Conservation (phyloP, 2,329 filamentous ascomycete species). For the Bipolaris cookei region DNA sequence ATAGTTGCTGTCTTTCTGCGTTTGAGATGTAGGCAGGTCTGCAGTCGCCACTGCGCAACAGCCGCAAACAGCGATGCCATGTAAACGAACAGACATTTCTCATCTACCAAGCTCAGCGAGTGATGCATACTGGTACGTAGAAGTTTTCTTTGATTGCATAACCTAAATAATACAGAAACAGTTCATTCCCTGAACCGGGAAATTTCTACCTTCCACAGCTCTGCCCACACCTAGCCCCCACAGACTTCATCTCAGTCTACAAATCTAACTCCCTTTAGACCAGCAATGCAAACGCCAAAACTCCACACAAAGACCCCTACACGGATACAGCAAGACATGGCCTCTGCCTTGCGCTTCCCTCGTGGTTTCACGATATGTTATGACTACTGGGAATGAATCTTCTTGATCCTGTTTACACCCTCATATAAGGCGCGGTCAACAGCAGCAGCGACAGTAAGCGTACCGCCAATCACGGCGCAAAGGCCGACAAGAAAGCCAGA, state of each 20-base stretch:
- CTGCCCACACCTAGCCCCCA: neutral
- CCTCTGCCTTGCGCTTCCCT: neutral
- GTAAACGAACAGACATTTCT: too few species aligned
- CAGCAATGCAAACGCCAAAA: constrained; percentile 6
- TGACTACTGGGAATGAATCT: constrained; percentile 70
- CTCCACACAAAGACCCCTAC: constrained; percentile 10
- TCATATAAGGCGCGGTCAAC: constrained; percentile 92
- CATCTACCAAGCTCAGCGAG: too few species aligned
- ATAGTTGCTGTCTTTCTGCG: too few species aligned
- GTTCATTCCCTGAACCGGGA: neutral
- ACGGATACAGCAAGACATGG: constrained; percentile 6
- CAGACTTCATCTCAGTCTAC: neutral
- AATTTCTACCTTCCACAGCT: neutral
- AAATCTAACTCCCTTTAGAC: neutral
- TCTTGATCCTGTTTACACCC: constrained; percentile 82
- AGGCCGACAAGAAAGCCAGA: constrained; percentile 91
- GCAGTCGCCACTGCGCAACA: too few species aligned
- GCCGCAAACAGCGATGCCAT: too few species aligned
- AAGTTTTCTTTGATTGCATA: neutral
- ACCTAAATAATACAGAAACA: constrained; percentile 5
- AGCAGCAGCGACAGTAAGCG: constrained; percentile 91
- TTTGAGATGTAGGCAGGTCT: too few species aligned
- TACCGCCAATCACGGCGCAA: constrained; percentile 93
- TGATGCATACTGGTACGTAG: neutral
- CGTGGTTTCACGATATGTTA: neutral